phyloP scores from a whole-genome alignment of 192 early-diverging fungal species.

The Gryganskiella cystojenkinii region DNA sequence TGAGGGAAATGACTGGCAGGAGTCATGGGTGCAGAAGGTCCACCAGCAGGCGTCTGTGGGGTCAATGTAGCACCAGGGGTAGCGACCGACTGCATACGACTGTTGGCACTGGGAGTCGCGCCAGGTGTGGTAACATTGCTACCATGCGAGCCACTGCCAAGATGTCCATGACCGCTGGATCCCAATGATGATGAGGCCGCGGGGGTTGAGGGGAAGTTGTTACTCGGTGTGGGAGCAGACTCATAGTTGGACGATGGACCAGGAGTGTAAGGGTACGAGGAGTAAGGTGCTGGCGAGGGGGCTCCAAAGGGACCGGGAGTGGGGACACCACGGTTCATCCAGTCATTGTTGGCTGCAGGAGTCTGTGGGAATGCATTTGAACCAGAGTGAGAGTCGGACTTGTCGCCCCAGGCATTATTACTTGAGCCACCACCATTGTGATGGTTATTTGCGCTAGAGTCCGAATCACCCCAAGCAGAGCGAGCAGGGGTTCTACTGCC shows the following conservation, averaged over 20 bases:
- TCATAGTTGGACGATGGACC: conserved; percentile 59
- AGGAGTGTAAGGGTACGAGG: conserved; percentile 61
- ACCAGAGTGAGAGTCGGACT: conserved; percentile 48
- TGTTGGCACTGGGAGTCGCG: conserved; percentile 37
- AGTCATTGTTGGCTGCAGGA: conserved; percentile 46
- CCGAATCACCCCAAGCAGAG: conserved; percentile 49
- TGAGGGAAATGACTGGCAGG: conserved; percentile 58
- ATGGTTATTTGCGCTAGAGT: conserved; percentile 17
- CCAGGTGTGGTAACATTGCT: conserved; percentile 50
- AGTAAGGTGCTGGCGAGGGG: conserved; percentile 59
- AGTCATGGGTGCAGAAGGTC: conserved; percentile 57
- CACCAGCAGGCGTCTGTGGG: conserved; percentile 55
- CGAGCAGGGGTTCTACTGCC: conserved; percentile 58
- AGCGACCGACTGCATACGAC: conserved; percentile 52
- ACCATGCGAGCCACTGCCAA: conserved; percentile 4
- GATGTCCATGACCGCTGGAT: conserved; percentile 22
- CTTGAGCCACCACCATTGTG: conserved; percentile 28
- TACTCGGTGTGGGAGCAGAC: conserved; percentile 62
- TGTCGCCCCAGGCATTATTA: conserved; percentile 45
- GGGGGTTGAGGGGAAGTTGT: conserved; percentile 62
- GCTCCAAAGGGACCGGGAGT: conserved; percentile 54
- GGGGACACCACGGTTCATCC: conserved; percentile 45
- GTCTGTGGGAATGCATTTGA: conserved; percentile 51
- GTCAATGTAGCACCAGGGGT: conserved; percentile 60
- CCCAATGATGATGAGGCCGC: conserved; percentile 62